Percentiles rank a stretch among this genome's conserved stretches.
phyloP scores from a whole-genome alignment of 2,329 filamentous ascomycete genomes.

The Neopestalotiopsis sp. region DNA sequence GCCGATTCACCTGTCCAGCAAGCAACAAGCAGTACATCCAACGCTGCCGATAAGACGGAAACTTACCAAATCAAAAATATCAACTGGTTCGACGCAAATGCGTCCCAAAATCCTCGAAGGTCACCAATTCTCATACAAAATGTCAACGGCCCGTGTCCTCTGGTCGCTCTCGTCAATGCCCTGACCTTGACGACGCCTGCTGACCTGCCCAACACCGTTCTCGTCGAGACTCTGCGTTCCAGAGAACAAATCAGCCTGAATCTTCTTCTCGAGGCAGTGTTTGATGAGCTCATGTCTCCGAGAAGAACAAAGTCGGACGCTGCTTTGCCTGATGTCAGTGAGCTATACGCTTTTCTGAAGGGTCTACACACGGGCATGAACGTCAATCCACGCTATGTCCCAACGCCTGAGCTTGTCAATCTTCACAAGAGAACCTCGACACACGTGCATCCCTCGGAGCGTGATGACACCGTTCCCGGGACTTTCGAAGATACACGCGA shows the following conservation, averaged over 20 bases:
- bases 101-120: conserved; percentile 67
- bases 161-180: conserved; percentile 92
- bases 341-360: conserved; percentile 86
- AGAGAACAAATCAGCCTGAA: conserved; percentile 89
- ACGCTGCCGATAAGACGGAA: conserved; percentile 61
- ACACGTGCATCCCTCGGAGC: conserved; percentile 56
- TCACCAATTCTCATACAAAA: conserved; percentile 93
- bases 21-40: conserved; percentile 43
- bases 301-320: conserved; percentile 67
- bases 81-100: conserved; percentile 75
- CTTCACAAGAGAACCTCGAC: conserved; percentile 58
- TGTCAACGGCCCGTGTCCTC: conserved; percentile 89
- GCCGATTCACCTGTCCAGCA: conserved; percentile 35
- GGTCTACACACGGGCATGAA: conserved; percentile 97
- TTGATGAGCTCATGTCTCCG: conserved; percentile 89
- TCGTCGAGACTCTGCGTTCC: conserved; percentile 78
- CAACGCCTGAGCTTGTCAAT: conserved; percentile 53
- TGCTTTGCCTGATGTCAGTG: conserved; percentile 81
- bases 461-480: conserved; percentile 62
- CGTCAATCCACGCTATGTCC: conserved; percentile 88
- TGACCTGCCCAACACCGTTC: conserved; percentile 65
- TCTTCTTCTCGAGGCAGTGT: conserved; percentile 84
- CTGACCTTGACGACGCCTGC: conserved; percentile 82
- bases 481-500: conserved; percentile 87
- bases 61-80: conserved; percentile 95